Evolutionary conservation across 495 filamentous ascomycete genomes (phyloP).

Genomic region (Penicillium ochrochloron): DNA sequence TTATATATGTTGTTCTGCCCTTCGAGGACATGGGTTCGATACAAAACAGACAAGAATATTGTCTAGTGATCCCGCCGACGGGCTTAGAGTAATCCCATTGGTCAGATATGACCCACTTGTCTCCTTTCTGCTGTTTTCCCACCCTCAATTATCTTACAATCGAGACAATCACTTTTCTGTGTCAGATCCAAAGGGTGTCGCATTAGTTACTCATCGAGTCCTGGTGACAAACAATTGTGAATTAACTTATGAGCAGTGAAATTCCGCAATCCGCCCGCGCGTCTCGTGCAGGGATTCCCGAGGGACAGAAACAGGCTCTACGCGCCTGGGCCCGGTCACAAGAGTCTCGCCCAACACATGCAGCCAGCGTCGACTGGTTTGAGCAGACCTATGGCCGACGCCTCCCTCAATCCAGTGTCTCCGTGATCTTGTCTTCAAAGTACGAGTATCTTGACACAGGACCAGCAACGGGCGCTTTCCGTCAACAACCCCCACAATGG

Average conservation of each 20-base stretch:
- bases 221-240: not conserved
- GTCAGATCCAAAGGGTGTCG: not conserved
- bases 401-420: slow-evolving; percentile 14
- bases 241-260: not conserved
- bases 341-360: slow-evolving; percentile 11
- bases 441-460: slow-evolving; percentile 18
- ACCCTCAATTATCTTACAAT: slow-evolving; percentile 5
- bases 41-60: not conserved
- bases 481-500: slow-evolving; percentile 18
- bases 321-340: slow-evolving; percentile 14
- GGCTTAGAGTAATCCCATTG: not conserved
- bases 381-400: slow-evolving; percentile 7
- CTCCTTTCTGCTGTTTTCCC: not conserved
- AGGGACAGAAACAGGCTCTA: slow-evolving; percentile 19
- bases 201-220: not conserved
- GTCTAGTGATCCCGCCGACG: not conserved
- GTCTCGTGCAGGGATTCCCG: not conserved
- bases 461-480: not conserved
- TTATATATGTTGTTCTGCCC: too few species aligned
- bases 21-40: too few species aligned
- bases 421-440: slow-evolving; percentile 12
- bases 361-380: slow-evolving; percentile 16
- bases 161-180: not conserved
- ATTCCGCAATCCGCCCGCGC: not conserved
- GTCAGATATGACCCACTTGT: not conserved